Evolutionary conservation across 2,329 filamentous ascomycete species (phyloP).

Genomic region (Rutstroemia sp.): DNA sequence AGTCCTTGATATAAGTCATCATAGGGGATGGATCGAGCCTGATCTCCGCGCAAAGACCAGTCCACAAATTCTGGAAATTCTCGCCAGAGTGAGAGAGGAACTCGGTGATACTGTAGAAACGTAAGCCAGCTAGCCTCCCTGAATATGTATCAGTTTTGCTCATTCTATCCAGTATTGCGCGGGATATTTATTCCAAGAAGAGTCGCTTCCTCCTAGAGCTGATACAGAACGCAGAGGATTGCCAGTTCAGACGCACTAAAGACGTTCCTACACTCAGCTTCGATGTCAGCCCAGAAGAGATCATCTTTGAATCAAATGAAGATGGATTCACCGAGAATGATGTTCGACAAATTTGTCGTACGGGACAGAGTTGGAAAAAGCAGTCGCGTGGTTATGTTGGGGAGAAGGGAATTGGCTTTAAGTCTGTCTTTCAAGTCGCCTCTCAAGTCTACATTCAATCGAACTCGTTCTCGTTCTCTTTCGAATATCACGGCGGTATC

Average conservation of each 20-base stretch:
- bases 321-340: background rate
- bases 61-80: background rate
- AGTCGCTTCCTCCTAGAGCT: background rate
- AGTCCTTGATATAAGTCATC: background rate
- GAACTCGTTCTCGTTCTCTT: constrained; percentile 10
- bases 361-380: too few species aligned
- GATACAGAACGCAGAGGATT: background rate
- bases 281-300: background rate
- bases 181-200: background rate
- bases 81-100: background rate
- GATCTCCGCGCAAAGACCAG: background rate
- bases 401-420: background rate
- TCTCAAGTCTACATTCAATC: background rate
- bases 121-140: background rate
- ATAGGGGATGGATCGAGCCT: background rate
- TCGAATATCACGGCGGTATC: constrained; percentile 2
- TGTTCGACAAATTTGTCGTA: background rate
- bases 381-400: too few species aligned
- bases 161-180: background rate
- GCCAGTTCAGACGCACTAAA: background rate
- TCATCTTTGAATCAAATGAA: background rate
- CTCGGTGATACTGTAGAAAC: background rate
- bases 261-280: background rate
- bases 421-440: constrained; percentile 1
- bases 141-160: background rate